Base-by-base conservation (phyloP, 331 rosid genomes). In the Acacia pycnantha region DNA sequence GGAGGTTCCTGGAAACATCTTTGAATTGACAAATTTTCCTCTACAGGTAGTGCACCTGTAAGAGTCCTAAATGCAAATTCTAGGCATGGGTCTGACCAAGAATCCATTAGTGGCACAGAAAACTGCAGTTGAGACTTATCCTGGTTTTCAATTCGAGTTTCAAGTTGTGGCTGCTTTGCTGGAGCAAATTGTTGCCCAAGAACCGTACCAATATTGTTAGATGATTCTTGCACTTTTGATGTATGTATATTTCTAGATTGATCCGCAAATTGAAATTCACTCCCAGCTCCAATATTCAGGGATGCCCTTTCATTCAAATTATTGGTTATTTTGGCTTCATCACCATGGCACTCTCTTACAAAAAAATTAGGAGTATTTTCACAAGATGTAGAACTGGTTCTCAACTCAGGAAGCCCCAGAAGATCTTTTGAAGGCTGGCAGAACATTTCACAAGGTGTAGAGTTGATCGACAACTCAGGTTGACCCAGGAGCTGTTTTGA, bases 31-130 rank as follows among this genome's bases (percentile, higher is more conserved):
- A 90, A 75, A 83, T 83, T 89, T 79, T 91, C 98, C 73, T 88
- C 94, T 14, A 89, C 85, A 7, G 99, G 97, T 85, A 89, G 87
- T 87, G 76, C 86, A 8, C 95, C 95, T 40, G 93, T 89, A 73
- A 91, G 95, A 35, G 95, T 91, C 86, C 89, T 91, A 75, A 79
- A 86, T 62, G 95, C 93, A 83, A 89, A 91, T 74, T 91, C 95
- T 59, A 91, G 83, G 80, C 95, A 91, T 35, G 95, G 91, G 73
- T 91, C 93, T 44, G 90, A 90, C 91, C 95, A 91, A 59, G 95
- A 70, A 83, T 86, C 85, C 85, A 85, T 61, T 82, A 85, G 84
- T 12, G 92, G 83, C 9, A 80, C 51, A 78, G 87, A 74, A 69
- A 83, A 79, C 77, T 74, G 83, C 21, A 75, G 29, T 51, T 86